Evolutionary conservation across 2,329 filamentous ascomycete genomes (phyloP), one percentile per base, ranked within the genome.

Genomic region (Sporothrix inflata): DNA sequence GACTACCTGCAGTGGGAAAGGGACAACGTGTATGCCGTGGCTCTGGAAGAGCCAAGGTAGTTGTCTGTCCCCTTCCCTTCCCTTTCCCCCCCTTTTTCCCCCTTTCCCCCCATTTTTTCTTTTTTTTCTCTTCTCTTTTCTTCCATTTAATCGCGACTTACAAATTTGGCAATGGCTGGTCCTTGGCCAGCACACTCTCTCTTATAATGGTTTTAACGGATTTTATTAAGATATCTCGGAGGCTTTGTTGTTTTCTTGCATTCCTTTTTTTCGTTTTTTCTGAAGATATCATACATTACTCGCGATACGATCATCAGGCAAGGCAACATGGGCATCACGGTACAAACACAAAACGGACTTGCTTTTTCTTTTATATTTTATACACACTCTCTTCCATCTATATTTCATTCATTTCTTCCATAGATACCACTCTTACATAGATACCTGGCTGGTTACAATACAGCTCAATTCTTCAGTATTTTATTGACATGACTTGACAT

Each of bases 1-100:
- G 87, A 89, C 73, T 90, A 88, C 75, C 76, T 90, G 65, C 83
- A 80, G 71, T 90, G 87, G 87, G 87, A 88, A 78, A 80, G 85
- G 4, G 84, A 88, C 75, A 81, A 87, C 71, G 83, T 84, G 1
- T 85, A 82, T 71, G 80, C 79, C 21, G 38, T 72, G 57, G 24
- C 40, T 49, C 19, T 55, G n/a, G 60, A 69, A 16, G 30, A 57
- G 65, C 60, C 24, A 24, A n/a, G 51, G 45, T 42, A 21, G 14
- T 60, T 5, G 40, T 57, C 5, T 69, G 24, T 8, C 4, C n/a
- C 4, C 4, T 60, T 45, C 1, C 14, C 9, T n/a, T 34, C 21
- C n/a, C 51, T 47, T 47, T 34, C 30, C 6, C 27, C 6, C 30
- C 6, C 27, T 30, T 38, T 65, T 65, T 71, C 45, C 16, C 65